Conservation (phyloP, 2,329 filamentous ascomycete species). For the Pestalotiopsis sp. region DNA sequence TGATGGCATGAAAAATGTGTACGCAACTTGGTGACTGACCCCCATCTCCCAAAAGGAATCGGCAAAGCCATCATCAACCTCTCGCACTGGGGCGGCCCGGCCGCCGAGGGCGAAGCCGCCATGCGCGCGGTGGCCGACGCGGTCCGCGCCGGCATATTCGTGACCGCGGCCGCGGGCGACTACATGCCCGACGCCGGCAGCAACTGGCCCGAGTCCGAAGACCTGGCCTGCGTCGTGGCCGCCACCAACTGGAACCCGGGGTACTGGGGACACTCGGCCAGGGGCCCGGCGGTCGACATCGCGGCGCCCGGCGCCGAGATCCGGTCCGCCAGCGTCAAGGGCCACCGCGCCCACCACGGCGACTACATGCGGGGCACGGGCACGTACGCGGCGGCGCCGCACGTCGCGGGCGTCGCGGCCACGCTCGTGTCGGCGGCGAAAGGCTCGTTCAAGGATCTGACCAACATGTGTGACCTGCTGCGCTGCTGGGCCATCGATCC, state of each 20-base stretch:
- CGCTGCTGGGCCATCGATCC: not conserved
- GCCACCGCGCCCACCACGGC: not conserved
- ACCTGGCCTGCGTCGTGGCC: constrained; percentile 21
- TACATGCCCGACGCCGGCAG: constrained; percentile 19
- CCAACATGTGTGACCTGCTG: not conserved
- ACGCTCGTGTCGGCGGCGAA: constrained; percentile 1
- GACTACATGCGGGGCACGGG: not conserved
- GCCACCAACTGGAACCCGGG: not conserved
- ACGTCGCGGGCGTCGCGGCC: constrained; percentile 12
- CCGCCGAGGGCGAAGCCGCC: not conserved
- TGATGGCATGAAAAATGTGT: not conserved
- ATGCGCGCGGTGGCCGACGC: constrained; percentile 17
- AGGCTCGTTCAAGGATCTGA: not conserved
- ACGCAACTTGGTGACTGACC: not conserved
- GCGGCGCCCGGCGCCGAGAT: constrained; percentile 19
- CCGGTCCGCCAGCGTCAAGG: not conserved
- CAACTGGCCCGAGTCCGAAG: constrained; percentile 19
- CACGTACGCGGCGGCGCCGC: constrained; percentile 8
- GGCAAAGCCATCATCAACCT: constrained; percentile 23
- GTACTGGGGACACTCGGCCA: too few relatives aligned
- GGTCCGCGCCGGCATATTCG: constrained; percentile 17
- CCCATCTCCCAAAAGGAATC: constrained; percentile 11
- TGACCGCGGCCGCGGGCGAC: constrained; percentile 24
- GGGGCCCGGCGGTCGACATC: constrained; percentile 17
- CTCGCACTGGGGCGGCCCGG: constrained; percentile 31